Evolutionary conservation across 2,329 filamentous ascomycete species (phyloP).

Genomic region (Fusarium floridanum): DNA sequence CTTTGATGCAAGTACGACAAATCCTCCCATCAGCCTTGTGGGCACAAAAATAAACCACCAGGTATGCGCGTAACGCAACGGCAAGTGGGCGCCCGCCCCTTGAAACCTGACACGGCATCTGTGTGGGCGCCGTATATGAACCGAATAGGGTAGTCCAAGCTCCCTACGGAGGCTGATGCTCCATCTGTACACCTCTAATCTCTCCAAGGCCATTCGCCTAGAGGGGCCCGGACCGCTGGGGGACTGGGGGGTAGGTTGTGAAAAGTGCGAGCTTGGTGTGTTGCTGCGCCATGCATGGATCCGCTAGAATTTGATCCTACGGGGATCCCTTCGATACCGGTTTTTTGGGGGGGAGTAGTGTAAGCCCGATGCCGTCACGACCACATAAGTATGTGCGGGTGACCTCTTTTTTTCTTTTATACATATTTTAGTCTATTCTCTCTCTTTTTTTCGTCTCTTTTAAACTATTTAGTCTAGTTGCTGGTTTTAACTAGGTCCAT

Average conservation of each 20-base stretch:
- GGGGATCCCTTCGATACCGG: not conserved
- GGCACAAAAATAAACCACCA: not conserved
- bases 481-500: not conserved
- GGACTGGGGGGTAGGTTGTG: not conserved
- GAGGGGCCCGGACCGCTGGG: not conserved
- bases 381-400: not conserved
- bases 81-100: not conserved
- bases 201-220: not conserved
- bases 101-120: not conserved
- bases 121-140: not conserved
- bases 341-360: not conserved
- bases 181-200: slow-evolving; percentile 1
- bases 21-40: not conserved
- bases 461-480: not conserved
- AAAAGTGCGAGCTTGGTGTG: not conserved
- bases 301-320: not conserved
- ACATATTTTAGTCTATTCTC: not conserved
- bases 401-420: not conserved
- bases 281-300: not conserved
- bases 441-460: not conserved
- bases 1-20: not conserved
- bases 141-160: slow-evolving; percentile 1
- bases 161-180: not conserved
- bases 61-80: not conserved
- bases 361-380: not conserved